A percentile compares a stretch with the other conserved stretches of the same genome.
Conservation (phyloP, 805 yeast genomes). For the Nakazawaea molendinolei region DNA sequence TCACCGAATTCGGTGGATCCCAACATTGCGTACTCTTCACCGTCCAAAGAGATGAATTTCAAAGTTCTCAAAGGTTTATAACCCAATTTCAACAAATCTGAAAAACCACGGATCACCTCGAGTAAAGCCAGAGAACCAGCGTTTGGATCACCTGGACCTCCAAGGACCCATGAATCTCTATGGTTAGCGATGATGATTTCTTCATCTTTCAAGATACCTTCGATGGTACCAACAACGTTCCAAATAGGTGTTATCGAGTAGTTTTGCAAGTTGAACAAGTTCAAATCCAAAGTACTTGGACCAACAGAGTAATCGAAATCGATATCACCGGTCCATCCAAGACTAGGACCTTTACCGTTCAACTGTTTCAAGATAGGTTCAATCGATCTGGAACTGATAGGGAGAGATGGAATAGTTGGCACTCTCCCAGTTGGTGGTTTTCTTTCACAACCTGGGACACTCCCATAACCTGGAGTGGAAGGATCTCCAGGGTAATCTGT, state of each 20-base stretch:
- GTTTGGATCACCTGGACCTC: conserved; percentile 47
- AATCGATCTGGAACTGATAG: conserved; percentile 38
- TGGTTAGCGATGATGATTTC: conserved; percentile 50
- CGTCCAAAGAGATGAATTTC: conserved; percentile 35
- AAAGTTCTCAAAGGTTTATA: conserved; percentile 36
- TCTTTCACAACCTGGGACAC: conserved; percentile 35
- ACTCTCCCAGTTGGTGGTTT: conserved; percentile 33
- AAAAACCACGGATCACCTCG: conserved; percentile 47
- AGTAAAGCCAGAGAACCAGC: conserved; percentile 43
- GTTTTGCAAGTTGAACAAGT: conserved; percentile 35
- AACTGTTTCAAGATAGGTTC: conserved; percentile 32
- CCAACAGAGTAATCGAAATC: conserved; percentile 39
- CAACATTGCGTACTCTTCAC: conserved; percentile 40
- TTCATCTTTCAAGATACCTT: conserved; percentile 47
- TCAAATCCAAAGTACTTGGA: conserved; percentile 32
- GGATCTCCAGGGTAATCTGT: conserved; percentile 71
- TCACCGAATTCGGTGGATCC: conserved; percentile 57
- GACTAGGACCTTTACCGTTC: conserved; percentile 29
- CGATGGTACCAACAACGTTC: conserved; percentile 47
- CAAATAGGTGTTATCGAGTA: conserved; percentile 36
- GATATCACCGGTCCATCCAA: conserved; percentile 34
- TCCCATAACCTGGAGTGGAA: conserved; percentile 67
- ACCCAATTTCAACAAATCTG: conserved; percentile 36
- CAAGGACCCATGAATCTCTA: conserved; percentile 43
- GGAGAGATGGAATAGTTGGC: conserved; percentile 49